These are phyloP conservation scores for Boechera retrofracta DNA, from an alignment of 345 rosid species.

Conservation along the genomic window DNA sequence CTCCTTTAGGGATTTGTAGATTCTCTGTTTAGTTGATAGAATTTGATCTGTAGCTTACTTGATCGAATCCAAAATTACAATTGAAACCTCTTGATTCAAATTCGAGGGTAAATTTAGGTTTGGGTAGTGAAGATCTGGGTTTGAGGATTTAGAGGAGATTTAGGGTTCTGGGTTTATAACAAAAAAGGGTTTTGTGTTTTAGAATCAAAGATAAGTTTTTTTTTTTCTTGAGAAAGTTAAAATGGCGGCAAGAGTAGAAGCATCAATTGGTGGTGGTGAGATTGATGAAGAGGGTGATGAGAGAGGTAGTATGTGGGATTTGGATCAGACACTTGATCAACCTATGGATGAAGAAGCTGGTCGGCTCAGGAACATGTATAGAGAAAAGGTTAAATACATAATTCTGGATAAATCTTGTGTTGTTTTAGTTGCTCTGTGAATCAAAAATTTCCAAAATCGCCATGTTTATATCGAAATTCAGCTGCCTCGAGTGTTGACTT, in stretches of 20 bases:
- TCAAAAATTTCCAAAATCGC: background rate
- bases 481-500: constrained; percentile 6
- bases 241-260: constrained; percentile 60
- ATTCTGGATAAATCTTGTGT: background rate
- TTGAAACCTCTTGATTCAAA: background rate
- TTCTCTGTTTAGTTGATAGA: constrained; percentile 13
- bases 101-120: background rate
- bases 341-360: constrained; percentile 98
- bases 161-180: constrained; percentile 36
- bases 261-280: constrained; percentile 51
- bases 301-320: constrained; percentile 85
- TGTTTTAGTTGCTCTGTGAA: background rate
- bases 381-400: constrained; percentile 65
- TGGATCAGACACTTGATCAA: constrained; percentile 92
- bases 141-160: constrained; percentile 23
- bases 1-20: constrained; percentile 13
- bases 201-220: constrained; percentile 28
- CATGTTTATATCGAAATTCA: constrained; percentile 1
- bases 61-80: background rate
- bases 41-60: background rate
- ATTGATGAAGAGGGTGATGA: constrained; percentile 58
- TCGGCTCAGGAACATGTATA: constrained; percentile 74
- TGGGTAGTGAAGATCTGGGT: constrained; percentile 12
- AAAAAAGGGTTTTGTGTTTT: constrained; percentile 11
- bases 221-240: background rate